phyloP scores from a whole-genome alignment of 2,329 filamentous ascomycete genomes.

The Alternaria gaisen region DNA sequence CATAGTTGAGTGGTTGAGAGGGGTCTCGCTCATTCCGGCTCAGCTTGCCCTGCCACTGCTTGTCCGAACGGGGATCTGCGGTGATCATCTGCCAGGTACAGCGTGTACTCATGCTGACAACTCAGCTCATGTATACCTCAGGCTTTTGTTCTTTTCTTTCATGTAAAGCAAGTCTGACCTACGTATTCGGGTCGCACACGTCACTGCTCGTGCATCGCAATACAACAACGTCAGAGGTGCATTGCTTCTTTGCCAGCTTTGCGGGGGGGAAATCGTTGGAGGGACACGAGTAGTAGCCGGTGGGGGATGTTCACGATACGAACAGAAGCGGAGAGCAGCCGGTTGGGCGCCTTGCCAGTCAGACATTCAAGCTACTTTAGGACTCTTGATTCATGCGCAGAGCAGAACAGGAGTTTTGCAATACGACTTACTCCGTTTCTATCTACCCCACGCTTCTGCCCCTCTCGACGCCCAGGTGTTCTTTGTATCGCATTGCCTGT shows the following conservation, averaged over 20 bases:
- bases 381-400: conserved; percentile 1
- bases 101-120: conserved; percentile 2
- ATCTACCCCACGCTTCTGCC: neutral
- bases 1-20: neutral
- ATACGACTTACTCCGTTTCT: neutral
- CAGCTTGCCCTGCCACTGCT: conserved; percentile 16
- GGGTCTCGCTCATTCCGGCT: conserved; percentile 9
- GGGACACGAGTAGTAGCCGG: neutral
- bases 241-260: neutral
- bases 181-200: neutral
- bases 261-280: neutral
- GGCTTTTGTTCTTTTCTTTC: neutral
- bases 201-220: neutral
- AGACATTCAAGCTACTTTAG: neutral
- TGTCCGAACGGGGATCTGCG: conserved; percentile 19
- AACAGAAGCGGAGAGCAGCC: neutral
- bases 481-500: neutral
- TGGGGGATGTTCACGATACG: neutral
- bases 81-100: conserved; percentile 33
- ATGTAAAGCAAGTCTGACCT: neutral
- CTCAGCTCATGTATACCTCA: conserved; percentile 1
- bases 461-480: neutral
- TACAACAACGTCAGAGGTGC: neutral
- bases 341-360: conserved; percentile 1
- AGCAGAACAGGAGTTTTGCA: neutral